Base-by-base conservation (phyloP, 805 yeast genomes). In the Starmerella potacharoeniae region DNA sequence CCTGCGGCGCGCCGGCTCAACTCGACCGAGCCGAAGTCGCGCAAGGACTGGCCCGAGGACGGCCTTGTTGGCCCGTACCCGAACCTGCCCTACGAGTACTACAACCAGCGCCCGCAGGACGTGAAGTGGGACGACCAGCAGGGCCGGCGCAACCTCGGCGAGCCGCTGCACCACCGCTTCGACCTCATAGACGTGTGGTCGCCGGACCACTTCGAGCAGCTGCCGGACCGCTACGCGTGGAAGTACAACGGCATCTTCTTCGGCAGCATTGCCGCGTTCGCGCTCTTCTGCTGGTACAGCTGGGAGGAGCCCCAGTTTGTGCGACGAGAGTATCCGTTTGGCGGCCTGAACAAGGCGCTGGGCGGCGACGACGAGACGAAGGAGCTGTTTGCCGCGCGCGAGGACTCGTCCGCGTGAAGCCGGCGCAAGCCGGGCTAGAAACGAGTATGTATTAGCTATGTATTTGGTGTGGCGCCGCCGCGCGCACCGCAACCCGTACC, bases 131-230 rank as follows among this genome's bases (percentile, higher is more conserved):
- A 86, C 67, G 91, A 86, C 68, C 85, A 74, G 63, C 95, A 86
- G 70, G 79, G 82, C 68, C 79, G 91, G 73, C 81, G 95, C 71
- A 86, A 86, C 73, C 74, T 78, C 60, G 77, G 79, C 60, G 89
- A 86, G 59, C 86, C 88, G 14, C 68, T 86, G 60, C 82, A 81
- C 67, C 79, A 81, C 54, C 79, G 82, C 63, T 84, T 82, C 61
- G 95, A 86, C 65, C 72, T 79, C 68, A 75, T 82, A 65, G 90
- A 86, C 68, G 77, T 85, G 75, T 86, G 95, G 95, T 79, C 95
- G 8, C 93, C 95, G 11, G 95, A 86, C 65, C 77, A 81, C 65
- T 80, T 75, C 67, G 80, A 81, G 62, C 68, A 73, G 40, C 84
- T 81, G 36, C 71, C 77, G 41, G 83, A 84, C 69, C 66, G 69